Evolutionary conservation across 352 stramenopile genomes (phyloP).

Genomic region (Blastocystis sp.): DNA sequence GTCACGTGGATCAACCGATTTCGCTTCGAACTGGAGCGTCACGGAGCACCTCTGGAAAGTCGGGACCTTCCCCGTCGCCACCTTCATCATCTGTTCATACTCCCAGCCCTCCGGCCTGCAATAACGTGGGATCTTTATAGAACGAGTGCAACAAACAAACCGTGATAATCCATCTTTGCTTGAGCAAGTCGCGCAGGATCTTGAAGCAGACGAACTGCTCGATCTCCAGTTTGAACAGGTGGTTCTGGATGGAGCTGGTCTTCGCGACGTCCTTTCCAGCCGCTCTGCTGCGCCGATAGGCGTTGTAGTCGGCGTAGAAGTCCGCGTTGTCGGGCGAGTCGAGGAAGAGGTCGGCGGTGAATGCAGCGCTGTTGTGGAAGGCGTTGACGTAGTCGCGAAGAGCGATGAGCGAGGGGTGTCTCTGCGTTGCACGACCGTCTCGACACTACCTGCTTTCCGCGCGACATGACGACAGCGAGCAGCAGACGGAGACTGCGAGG

Average conservation of each 20-base stretch:
- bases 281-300: not conserved
- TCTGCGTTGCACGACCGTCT: not conserved
- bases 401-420: not conserved
- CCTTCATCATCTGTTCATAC: constrained; percentile 40
- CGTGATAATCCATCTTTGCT: not conserved
- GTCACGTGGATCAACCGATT: not conserved
- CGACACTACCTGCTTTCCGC: not conserved
- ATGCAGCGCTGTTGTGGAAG: not conserved
- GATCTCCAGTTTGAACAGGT: constrained; percentile 9
- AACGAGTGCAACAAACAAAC: not conserved
- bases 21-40: not conserved
- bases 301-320: not conserved
- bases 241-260: not conserved
- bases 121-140: constrained; percentile 3
- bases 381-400: constrained; percentile 12
- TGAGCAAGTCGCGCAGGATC: not conserved
- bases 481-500: constrained; percentile 23
- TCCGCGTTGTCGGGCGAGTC: constrained; percentile 4
- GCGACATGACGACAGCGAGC: not conserved
- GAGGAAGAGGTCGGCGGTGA: not conserved
- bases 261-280: not conserved
- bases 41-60: not conserved
- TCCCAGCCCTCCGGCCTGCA: not conserved
- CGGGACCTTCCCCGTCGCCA: not conserved
- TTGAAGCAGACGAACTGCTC: constrained; percentile 46